Conservation (phyloP, 148 eudicot genomes). For the Pouteria glomerata region DNA sequence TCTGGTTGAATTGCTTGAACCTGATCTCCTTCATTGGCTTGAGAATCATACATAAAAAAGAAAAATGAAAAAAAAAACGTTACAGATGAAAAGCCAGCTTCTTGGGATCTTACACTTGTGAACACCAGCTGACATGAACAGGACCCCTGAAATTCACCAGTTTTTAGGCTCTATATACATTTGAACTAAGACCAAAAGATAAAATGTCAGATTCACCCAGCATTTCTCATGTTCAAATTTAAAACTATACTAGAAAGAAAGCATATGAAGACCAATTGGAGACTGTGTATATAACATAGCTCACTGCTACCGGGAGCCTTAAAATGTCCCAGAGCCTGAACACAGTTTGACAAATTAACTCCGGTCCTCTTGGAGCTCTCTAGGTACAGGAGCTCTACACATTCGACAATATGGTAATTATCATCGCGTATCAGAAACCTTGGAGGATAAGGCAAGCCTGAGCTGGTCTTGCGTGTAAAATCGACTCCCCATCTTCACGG, state of each 20-base stretch:
- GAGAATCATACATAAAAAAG: too few relatives aligned
- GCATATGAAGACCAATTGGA: neutral
- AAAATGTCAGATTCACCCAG: neutral
- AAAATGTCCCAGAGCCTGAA: constrained; percentile 6
- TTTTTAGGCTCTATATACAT: neutral
- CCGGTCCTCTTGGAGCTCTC: neutral
- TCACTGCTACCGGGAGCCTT: constrained; percentile 15
- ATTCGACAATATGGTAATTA: neutral
- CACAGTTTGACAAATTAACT: too few relatives aligned
- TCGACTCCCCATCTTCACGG: constrained; percentile 63
- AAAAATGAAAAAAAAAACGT: too few relatives aligned
- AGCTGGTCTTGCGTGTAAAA: constrained; percentile 76
- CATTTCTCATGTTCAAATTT: neutral
- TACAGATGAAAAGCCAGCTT: too few relatives aligned
- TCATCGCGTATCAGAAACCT: constrained; percentile 38
- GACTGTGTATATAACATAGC: neutral
- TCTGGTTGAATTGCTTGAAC: too few relatives aligned
- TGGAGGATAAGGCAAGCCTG: constrained; percentile 40
- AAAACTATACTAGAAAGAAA: neutral
- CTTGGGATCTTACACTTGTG: too few relatives aligned
- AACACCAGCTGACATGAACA: neutral
- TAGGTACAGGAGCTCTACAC: neutral
- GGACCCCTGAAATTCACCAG: neutral
- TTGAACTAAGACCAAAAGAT: neutral
- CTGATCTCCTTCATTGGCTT: too few relatives aligned